Conservation (phyloP, 495 filamentous ascomycete genomes). For the Symbiotaphrina buchneri region DNA sequence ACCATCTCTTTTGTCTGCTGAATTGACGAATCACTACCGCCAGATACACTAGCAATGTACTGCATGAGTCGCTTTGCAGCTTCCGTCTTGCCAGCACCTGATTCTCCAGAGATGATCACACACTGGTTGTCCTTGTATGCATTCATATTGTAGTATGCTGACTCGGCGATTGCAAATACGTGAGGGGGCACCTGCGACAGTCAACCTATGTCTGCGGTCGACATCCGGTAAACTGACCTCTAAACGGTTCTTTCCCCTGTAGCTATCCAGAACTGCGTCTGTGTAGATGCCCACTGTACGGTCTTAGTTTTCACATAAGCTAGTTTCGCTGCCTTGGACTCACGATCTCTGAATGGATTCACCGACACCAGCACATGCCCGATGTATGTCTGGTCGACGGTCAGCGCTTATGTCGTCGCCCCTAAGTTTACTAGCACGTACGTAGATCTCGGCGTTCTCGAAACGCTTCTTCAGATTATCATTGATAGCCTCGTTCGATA, state of each 20-base stretch:
- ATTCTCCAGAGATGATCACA: slow-evolving; percentile 98
- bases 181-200: slow-evolving; percentile 51
- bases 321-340: slow-evolving; percentile 11
- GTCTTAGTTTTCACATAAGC: no score
- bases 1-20: slow-evolving; percentile 98
- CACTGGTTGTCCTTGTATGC: slow-evolving; percentile 98
- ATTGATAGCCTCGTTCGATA: slow-evolving; percentile 97
- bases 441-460: slow-evolving; percentile 90
- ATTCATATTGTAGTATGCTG: slow-evolving; percentile 98
- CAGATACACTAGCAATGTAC: slow-evolving; percentile 94
- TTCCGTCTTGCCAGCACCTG: slow-evolving; percentile 97
- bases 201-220: not conserved
- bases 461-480: slow-evolving; percentile 96
- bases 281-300: slow-evolving; percentile 83
- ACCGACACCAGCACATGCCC: slow-evolving; percentile 99
- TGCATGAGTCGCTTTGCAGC: slow-evolving; percentile 98
- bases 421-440: slow-evolving; percentile 20
- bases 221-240: slow-evolving; percentile 28
- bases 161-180: slow-evolving; percentile 94
- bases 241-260: slow-evolving; percentile 88
- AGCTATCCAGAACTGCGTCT: slow-evolving; percentile 71
- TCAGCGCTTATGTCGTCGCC: not conserved
- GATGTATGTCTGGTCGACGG: slow-evolving; percentile 72
- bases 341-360: slow-evolving; percentile 89
- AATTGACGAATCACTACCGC: slow-evolving; percentile 73